phyloP scores from a whole-genome alignment of 345 rosid genomes.

The Citrus sinensis region DNA sequence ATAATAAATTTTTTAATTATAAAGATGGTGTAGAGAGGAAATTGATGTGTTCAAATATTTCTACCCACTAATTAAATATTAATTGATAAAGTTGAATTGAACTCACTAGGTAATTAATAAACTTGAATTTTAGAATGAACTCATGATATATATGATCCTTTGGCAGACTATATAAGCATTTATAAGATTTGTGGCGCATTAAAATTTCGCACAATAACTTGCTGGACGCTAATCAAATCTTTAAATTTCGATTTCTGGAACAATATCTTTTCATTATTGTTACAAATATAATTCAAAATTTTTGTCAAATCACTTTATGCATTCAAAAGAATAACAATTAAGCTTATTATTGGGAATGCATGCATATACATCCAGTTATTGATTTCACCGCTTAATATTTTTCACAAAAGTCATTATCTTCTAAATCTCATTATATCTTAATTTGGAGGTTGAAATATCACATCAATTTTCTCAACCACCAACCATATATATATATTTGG shows the following conservation, averaged over 20 bases:
- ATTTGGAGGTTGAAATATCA: neutral
- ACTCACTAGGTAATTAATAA: neutral
- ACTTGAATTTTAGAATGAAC: neutral
- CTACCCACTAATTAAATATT: too few species aligned
- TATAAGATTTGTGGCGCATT: neutral
- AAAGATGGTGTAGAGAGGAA: too few species aligned
- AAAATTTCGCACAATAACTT: neutral
- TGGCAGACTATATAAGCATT: neutral
- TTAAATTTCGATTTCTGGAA: neutral
- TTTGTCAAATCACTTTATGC: neutral
- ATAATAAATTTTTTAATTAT: too few species aligned
- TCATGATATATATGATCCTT: neutral
- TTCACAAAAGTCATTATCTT: neutral
- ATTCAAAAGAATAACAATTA: too few species aligned
- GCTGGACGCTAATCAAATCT: neutral
- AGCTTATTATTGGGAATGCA: neutral
- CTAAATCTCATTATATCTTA: neutral
- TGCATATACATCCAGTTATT: neutral
- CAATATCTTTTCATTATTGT: neutral
- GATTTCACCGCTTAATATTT: neutral
- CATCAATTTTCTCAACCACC: conserved; percentile 11
- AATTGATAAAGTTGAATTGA: neutral
- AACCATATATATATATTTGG: neutral
- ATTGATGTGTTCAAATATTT: too few species aligned
- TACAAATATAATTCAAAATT: neutral